Base-by-base conservation (phyloP, 257 asterid genomes). In the Solanum microdontum region DNA sequence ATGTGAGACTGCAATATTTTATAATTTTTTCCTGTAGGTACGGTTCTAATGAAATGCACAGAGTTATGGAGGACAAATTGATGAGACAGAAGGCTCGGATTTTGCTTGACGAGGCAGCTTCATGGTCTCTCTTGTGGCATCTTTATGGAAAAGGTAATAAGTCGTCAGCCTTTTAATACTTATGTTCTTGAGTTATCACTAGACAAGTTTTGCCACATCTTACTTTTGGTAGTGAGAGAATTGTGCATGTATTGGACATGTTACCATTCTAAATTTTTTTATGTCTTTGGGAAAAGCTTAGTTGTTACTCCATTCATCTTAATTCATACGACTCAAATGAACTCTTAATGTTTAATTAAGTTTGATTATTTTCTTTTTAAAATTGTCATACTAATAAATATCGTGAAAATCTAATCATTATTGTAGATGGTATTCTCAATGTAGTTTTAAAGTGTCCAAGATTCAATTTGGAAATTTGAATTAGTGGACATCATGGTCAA, bases 101-200 rank as follows among this genome's bases (percentile, higher is more conserved):
- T 87, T 94, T 97, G 92, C 98, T 97, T 87, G 98, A 97, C 30
- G 99, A 97, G 92, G 99, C 98, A 90, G 99, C 99, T 74, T 91
- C 99, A 39, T 97, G 99, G 99, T 97, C 99, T 88, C 99, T 97
- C 86, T 91, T 97, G 82, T 96, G 99, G 99, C 90, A 95, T 90
- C 93, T 97, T 82, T 97, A 91, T 89, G 99, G 99, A 87, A 97
- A 96, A 91, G 99, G 99, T 87, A 92, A 93, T 91, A 48, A 83
- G 70, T 88, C 84, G 36, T 62, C 73, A 37, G 34, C 82, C 89
- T 76, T 83, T 77, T 80, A 80, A 45, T 79, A 26, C 39, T 37
- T 26, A 2, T 45, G 40, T 75, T 83, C 37, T 84, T 66, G 55
- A 86, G 21, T 83, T 86, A 40, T 85, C 39, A n/a, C 74, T 55